A percentile compares a stretch with the other conserved stretches of the same genome.
phyloP scores from a whole-genome alignment of 164 flowering plant species.

The Macadamia integrifolia region DNA sequence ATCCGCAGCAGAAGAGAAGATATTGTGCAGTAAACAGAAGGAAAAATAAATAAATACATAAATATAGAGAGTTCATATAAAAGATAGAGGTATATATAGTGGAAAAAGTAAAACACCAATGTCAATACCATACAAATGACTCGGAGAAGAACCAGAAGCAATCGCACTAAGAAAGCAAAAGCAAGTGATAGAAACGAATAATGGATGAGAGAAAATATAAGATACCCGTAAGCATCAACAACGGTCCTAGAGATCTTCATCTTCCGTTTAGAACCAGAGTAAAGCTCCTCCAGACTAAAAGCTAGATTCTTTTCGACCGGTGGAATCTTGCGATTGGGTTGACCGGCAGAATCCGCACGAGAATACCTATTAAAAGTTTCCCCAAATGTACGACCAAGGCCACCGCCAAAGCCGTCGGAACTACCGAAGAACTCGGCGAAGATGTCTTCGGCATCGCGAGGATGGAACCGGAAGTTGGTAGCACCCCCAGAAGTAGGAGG shows the following conservation, averaged over 20 bases:
- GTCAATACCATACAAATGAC: no score
- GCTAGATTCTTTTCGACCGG: conserved; percentile 60
- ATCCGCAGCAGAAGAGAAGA: no score
- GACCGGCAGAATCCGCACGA: conserved; percentile 13
- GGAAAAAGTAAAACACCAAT: no score
- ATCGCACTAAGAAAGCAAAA: neutral
- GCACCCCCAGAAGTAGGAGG: conserved; percentile 18
- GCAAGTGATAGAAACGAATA: neutral
- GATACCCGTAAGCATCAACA: conserved; percentile 54
- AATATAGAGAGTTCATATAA: no score
- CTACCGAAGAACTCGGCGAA: conserved; percentile 62
- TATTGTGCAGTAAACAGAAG: no score
- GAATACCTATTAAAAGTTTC: no score
- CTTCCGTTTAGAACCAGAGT: conserved; percentile 60
- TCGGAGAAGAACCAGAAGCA: no score
- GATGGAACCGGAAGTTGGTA: conserved; percentile 38
- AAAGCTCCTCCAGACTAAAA: conserved; percentile 70
- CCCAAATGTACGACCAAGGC: conserved; percentile 9
- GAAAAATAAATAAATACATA: no score
- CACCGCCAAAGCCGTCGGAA: conserved; percentile 22
- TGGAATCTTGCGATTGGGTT: conserved; percentile 45
- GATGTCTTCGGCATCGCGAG: conserved; percentile 70
- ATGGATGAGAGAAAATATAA: neutral
- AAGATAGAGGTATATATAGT: no score
- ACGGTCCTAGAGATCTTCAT: conserved; percentile 59